phyloP scores from a whole-genome alignment of 1,284 basidiomycete genomes.

The Ustilago shanxiensis region DNA sequence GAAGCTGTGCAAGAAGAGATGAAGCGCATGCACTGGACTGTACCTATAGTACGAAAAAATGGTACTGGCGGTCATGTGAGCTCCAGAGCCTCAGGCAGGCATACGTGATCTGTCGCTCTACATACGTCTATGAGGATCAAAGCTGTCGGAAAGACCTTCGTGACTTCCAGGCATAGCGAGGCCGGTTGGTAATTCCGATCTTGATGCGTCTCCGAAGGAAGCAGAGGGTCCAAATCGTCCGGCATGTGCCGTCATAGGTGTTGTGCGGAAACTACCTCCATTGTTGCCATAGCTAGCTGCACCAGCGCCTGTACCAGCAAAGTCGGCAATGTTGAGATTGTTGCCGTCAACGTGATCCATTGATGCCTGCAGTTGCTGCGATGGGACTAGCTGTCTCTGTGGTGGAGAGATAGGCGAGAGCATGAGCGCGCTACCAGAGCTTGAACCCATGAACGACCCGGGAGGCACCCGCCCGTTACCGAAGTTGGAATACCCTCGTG shows the following conservation, averaged over 20 bases:
- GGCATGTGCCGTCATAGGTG: not conserved
- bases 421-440: conserved; percentile 7
- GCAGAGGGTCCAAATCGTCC: conserved; percentile 5
- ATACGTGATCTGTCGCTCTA: not conserved
- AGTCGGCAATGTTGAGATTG: conserved; percentile 5
- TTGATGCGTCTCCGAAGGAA: conserved; percentile 12
- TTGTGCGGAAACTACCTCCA: conserved; percentile 12
- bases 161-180: conserved; percentile 15
- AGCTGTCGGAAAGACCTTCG: not conserved
- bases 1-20: not conserved
- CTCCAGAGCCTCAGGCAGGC: not conserved
- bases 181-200: conserved; percentile 26
- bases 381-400: conserved; percentile 30
- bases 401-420: conserved; percentile 11
- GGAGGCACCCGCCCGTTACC: conserved; percentile 1
- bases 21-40: not conserved
- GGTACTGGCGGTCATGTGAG: not conserved
- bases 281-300: conserved; percentile 2
- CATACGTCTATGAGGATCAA: conserved; percentile 23
- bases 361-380: conserved; percentile 26
- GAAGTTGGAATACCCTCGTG: conserved; percentile 7
- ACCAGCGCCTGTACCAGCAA: not conserved
- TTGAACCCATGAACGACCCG: conserved; percentile 8
- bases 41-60: not conserved
- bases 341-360: conserved; percentile 19